Conservation (phyloP, 2,329 filamentous ascomycete species). For the Colletotrichum truncatum region DNA sequence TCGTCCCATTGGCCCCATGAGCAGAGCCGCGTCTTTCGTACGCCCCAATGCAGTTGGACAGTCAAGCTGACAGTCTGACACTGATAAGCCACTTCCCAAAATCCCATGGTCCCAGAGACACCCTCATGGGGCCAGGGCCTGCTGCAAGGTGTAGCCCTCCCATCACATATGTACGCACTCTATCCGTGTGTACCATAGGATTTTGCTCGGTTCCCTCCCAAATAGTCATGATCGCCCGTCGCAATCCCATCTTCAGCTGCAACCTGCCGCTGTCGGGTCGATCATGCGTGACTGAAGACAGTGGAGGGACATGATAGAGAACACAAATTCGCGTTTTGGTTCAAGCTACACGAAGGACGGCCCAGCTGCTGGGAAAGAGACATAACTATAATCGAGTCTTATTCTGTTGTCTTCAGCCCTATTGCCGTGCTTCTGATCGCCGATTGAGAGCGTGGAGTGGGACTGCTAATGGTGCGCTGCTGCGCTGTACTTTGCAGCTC, state of each 20-base stretch:
- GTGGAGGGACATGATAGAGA: background rate
- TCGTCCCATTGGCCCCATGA: slow-evolving; percentile 7
- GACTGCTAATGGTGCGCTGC: slow-evolving; percentile 20
- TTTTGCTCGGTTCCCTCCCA: slow-evolving; percentile 15
- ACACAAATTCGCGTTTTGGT: background rate
- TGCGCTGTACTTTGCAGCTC: slow-evolving; percentile 25
- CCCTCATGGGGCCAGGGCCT: background rate
- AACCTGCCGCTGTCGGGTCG: slow-evolving; percentile 14
- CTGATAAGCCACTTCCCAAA: slow-evolving; percentile 21
- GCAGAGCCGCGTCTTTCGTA: slow-evolving; percentile 11
- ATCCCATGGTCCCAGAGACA: slow-evolving; percentile 23
- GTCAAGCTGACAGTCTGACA: slow-evolving; percentile 23
- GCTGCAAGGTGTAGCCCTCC: slow-evolving; percentile 15
- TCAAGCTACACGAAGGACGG: background rate
- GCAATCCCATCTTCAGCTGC: slow-evolving; percentile 8
- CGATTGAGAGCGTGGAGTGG: slow-evolving; percentile 21
- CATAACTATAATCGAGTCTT: background rate
- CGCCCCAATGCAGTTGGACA: background rate
- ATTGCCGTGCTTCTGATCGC: slow-evolving; percentile 20
- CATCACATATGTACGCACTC: slow-evolving; percentile 11
- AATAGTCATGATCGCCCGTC: slow-evolving; percentile 19
- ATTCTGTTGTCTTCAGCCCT: slow-evolving; percentile 13
- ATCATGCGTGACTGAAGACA: slow-evolving; percentile 11
- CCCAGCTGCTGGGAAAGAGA: background rate
- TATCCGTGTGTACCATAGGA: background rate